Evolutionary conservation across 148 eudicot species (phyloP).

Genomic region (Euryodendron excelsum): DNA sequence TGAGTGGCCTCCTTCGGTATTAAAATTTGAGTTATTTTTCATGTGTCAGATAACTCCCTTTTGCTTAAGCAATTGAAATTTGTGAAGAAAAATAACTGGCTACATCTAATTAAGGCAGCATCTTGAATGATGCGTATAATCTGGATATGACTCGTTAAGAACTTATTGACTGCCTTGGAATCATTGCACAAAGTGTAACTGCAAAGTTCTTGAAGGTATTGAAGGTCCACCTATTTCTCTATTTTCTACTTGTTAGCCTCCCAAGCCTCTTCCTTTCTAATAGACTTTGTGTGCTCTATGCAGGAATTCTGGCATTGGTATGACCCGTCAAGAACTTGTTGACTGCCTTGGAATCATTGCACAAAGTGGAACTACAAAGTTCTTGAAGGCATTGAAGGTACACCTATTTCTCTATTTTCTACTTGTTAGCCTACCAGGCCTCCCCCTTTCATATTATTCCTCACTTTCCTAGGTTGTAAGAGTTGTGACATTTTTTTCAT

Average conservation of each 20-base stretch:
- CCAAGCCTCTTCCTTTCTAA: too few species aligned
- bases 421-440: too few species aligned
- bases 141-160: conserved; percentile 97
- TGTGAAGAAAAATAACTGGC: not conserved
- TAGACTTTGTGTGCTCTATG: conserved; percentile 9
- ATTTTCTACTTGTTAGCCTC: too few species aligned
- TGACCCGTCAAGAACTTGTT: conserved; percentile 89
- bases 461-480: too few species aligned
- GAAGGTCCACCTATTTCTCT: conserved; percentile 52
- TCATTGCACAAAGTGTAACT: conserved; percentile 93
- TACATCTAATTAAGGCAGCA: too few species aligned
- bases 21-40: not conserved
- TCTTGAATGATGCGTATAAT: too few species aligned
- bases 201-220: conserved; percentile 87
- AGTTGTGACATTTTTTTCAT: too few species aligned
- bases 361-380: conserved; percentile 98
- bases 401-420: too few species aligned
- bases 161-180: conserved; percentile 87
- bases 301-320: conserved; percentile 96
- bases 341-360: conserved; percentile 98
- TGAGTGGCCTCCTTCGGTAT: not conserved
- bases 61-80: not conserved
- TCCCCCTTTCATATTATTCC: too few species aligned
- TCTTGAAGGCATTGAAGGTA: conserved; percentile 87
- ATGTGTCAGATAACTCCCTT: not conserved